These are phyloP conservation scores for Pichia terricola DNA, from an alignment of 1,139 yeast genomes.

Conservation along the genomic window DNA sequence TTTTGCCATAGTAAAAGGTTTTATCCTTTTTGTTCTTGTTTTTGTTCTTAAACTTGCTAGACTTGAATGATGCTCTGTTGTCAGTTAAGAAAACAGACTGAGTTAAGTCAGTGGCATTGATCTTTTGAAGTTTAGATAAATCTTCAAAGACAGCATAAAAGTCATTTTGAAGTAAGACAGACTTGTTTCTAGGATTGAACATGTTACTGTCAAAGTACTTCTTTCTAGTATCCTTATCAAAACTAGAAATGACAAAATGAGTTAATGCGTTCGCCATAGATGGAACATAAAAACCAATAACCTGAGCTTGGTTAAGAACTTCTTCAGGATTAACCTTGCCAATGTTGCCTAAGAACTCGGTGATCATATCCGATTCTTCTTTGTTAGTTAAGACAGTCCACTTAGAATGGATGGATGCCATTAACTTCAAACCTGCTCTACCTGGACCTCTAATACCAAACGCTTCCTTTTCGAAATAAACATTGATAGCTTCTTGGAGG, in stretches of 20 bases:
- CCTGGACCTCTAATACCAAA: background rate
- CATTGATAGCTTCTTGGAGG: too few species aligned
- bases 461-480: background rate
- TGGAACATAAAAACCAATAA: slow-evolving; percentile 1
- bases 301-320: slow-evolving; percentile 1
- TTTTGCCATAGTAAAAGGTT: background rate
- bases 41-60: background rate
- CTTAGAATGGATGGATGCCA: background rate
- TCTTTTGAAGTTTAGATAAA: too few species aligned
- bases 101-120: too few species aligned
- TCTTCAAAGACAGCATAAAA: too few species aligned
- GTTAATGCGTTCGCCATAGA: background rate
- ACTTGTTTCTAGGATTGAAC: too few species aligned
- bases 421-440: background rate
- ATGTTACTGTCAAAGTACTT: too few species aligned
- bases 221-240: too few species aligned
- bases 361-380: background rate
- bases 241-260: too few species aligned
- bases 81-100: too few species aligned
- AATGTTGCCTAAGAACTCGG: background rate
- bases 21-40: background rate
- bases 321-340: background rate
- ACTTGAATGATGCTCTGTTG: too few species aligned
- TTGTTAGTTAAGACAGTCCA: background rate
- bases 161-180: too few species aligned